These are phyloP conservation scores for Fimicolochytrium jonesii DNA, from an alignment of 192 early-diverging fungal species.

Conservation along the genomic window DNA sequence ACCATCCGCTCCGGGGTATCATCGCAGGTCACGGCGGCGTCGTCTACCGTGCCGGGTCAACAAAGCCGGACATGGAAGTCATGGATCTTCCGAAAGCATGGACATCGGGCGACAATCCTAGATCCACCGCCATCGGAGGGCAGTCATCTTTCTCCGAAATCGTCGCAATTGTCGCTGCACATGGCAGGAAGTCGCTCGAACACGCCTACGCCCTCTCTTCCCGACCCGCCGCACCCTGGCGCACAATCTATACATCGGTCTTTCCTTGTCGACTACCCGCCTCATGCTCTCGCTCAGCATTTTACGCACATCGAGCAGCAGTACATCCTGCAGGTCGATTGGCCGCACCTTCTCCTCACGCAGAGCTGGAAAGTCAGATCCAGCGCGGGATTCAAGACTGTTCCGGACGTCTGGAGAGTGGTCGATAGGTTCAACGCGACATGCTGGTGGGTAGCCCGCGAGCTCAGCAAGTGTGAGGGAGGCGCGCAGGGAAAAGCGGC, in stretches of 20 bases:
- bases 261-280: conserved; percentile 2
- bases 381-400: background rate
- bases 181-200: too few relatives aligned
- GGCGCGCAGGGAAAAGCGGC: too few relatives aligned
- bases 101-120: too few relatives aligned
- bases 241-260: background rate
- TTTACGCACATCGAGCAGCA: conserved; percentile 10
- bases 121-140: too few relatives aligned
- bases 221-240: too few relatives aligned
- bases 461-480: too few relatives aligned
- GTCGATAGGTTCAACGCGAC: conserved; percentile 19
- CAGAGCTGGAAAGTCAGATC: background rate
- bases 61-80: conserved; percentile 13
- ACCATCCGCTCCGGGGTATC: too few relatives aligned
- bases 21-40: background rate
- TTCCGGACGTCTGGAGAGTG: conserved; percentile 13
- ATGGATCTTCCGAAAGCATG: conserved; percentile 16
- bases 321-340: background rate
- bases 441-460: background rate
- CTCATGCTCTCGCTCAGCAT: conserved; percentile 16
- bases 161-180: too few relatives aligned
- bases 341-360: conserved; percentile 12
- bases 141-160: too few relatives aligned
- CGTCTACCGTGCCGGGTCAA: too few relatives aligned
- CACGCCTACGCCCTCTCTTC: too few relatives aligned